A percentile compares a stretch with the other conserved stretches of the same genome.
Conservation (phyloP, 805 yeast species). For the Pichia kluyveri region DNA sequence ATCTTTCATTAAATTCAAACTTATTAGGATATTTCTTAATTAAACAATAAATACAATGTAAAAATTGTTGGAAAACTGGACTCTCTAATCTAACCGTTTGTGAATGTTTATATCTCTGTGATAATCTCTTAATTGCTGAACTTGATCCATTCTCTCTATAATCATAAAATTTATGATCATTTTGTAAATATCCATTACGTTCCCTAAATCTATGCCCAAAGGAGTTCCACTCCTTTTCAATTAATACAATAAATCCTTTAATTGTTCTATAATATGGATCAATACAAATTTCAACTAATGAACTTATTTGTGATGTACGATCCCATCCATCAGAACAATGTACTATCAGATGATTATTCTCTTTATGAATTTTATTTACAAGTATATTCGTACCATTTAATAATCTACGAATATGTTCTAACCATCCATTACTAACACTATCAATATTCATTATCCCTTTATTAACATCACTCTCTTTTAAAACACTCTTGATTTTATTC, state of each 20-base stretch:
- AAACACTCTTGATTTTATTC: constrained; percentile 47
- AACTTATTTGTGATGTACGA: constrained; percentile 81
- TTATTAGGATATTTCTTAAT: constrained; percentile 55
- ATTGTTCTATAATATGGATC: constrained; percentile 87
- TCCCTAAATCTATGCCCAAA: constrained; percentile 89
- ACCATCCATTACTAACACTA: constrained; percentile 66
- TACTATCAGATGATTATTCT: constrained; percentile 71
- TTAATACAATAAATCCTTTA: constrained; percentile 74
- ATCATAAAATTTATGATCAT: constrained; percentile 41
- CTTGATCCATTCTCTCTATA: constrained; percentile 27
- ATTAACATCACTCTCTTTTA: constrained; percentile 56
- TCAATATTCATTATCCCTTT: constrained; percentile 30
- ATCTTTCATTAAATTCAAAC: constrained; percentile 86
- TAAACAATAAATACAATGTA: constrained; percentile 83
- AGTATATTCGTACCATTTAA: constrained; percentile 70
- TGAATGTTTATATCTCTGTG: constrained; percentile 41
- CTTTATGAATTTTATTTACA: constrained; percentile 72
- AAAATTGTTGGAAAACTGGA: constrained; percentile 89
- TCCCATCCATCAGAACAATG: constrained; percentile 99
- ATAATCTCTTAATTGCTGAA: constrained; percentile 36
- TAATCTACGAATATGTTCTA: constrained; percentile 58
- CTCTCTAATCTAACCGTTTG: constrained; percentile 56
- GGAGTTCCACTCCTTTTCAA: constrained; percentile 93
- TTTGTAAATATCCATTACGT: constrained; percentile 66
- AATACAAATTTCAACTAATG: constrained; percentile 74